Percentiles rank a stretch among this genome's conserved stretches.
Evolutionary conservation across 257 asterid genomes (phyloP).

Genomic region (Capsicum pubescens): DNA sequence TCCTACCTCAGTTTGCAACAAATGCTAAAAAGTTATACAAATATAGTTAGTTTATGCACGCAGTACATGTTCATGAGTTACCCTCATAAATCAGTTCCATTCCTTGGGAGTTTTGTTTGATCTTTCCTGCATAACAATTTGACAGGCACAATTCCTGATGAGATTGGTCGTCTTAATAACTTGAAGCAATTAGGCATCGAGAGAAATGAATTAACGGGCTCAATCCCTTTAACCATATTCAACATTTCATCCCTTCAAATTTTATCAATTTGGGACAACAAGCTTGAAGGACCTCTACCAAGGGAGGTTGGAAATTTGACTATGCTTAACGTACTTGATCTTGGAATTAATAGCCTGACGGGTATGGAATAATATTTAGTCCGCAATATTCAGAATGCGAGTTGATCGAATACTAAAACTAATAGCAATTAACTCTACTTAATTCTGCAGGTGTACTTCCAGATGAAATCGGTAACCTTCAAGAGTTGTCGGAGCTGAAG

Average conservation of each 20-base stretch:
- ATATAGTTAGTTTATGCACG: too few relatives aligned
- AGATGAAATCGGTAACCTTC: constrained; percentile 39
- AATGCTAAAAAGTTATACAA: too few relatives aligned
- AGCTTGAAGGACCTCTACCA: neutral
- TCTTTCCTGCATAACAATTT: neutral
- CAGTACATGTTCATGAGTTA: too few relatives aligned
- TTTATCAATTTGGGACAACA: constrained; percentile 20
- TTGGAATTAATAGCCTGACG: constrained; percentile 35
- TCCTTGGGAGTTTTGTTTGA: too few relatives aligned
- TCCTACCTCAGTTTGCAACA: too few relatives aligned
- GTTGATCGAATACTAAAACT: neutral
- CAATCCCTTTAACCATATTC: constrained; percentile 37
- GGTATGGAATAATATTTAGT: constrained; percentile 32
- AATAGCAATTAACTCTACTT: neutral
- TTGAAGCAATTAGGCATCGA: neutral
- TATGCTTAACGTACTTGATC: constrained; percentile 18
- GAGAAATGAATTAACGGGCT: constrained; percentile 17
- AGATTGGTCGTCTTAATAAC: neutral
- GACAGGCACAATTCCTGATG: constrained; percentile 29
- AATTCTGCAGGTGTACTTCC: constrained; percentile 40
- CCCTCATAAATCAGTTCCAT: too few relatives aligned
- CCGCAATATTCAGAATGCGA: neutral
- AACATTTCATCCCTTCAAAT: constrained; percentile 34
- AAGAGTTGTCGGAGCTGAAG: constrained; percentile 22
- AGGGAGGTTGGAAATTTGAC: constrained; percentile 5